phyloP scores from a whole-genome alignment of 257 asterid species.

The Thymus mandschuricus region DNA sequence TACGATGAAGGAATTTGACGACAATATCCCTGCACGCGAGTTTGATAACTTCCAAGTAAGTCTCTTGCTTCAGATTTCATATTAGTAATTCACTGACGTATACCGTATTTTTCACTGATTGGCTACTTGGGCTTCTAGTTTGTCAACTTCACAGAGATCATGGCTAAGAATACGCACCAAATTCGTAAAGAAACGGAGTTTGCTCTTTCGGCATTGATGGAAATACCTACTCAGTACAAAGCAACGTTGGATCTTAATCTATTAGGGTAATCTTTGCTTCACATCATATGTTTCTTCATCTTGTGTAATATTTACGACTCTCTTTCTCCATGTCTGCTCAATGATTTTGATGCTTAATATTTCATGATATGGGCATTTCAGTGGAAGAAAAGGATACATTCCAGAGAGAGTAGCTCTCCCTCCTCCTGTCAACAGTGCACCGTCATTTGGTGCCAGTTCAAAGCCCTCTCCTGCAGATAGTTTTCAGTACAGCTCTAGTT shows the following conservation, averaged over 20 bases:
- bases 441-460: constrained; percentile 40
- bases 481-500: constrained; percentile 46
- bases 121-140: constrained; percentile 51
- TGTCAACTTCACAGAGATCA: constrained; percentile 85
- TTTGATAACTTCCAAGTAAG: constrained; percentile 88
- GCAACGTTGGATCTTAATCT: constrained; percentile 79
- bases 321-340: background rate
- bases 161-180: constrained; percentile 69
- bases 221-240: constrained; percentile 84
- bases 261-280: constrained; percentile 62
- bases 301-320: background rate
- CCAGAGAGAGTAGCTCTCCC: constrained; percentile 75
- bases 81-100: background rate
- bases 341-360: background rate
- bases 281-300: background rate
- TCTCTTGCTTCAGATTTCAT: constrained; percentile 16
- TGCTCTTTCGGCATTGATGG: constrained; percentile 93
- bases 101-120: constrained; percentile 20
- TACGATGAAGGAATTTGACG: constrained; percentile 91
- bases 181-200: constrained; percentile 84
- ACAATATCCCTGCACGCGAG: constrained; percentile 81
- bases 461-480: constrained; percentile 43
- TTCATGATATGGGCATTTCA: constrained; percentile 29
- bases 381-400: constrained; percentile 54
- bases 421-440: constrained; percentile 62